A percentile compares a stretch with the other conserved stretches of the same genome.
Evolutionary conservation across 305 asterid genomes (phyloP).

Genomic region (Solanum aculeatissimum): DNA sequence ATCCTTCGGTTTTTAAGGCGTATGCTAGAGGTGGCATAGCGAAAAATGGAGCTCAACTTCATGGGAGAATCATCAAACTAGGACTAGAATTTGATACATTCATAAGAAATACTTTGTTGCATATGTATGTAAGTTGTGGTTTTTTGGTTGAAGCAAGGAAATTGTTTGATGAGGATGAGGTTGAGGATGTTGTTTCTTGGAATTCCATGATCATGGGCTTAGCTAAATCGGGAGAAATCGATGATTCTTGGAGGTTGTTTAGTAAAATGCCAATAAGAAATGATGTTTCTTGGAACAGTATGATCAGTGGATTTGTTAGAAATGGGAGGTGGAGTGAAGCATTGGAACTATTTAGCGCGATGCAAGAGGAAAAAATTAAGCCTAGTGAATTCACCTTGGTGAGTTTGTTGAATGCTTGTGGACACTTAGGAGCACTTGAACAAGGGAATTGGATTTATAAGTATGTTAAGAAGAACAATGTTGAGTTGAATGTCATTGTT

Average conservation of each 20-base stretch:
- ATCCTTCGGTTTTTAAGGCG: slow-evolving; percentile 75
- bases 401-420: slow-evolving; percentile 57
- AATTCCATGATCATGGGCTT: slow-evolving; percentile 57
- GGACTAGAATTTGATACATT: slow-evolving; percentile 43
- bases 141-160: slow-evolving; percentile 35
- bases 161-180: slow-evolving; percentile 37
- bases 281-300: slow-evolving; percentile 57
- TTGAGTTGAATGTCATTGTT: slow-evolving; percentile 38
- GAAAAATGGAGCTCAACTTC: slow-evolving; percentile 56
- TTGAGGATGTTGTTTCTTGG: slow-evolving; percentile 46
- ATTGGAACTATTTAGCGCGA: slow-evolving; percentile 20
- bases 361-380: slow-evolving; percentile 19
- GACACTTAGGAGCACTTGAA: slow-evolving; percentile 32
- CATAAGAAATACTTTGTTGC: slow-evolving; percentile 39
- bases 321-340: slow-evolving; percentile 41
- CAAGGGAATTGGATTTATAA: slow-evolving; percentile 52
- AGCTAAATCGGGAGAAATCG: slow-evolving; percentile 27
- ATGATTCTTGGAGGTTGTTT: slow-evolving; percentile 40
- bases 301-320: slow-evolving; percentile 48
- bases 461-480: slow-evolving; percentile 19
- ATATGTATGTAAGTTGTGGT: slow-evolving; percentile 62
- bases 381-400: slow-evolving; percentile 42
- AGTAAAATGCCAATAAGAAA: slow-evolving; percentile 28
- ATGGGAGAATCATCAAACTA: slow-evolving; percentile 47
- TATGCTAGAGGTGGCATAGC: slow-evolving; percentile 42